Evolutionary conservation across 2,329 filamentous ascomycete species (phyloP).

Genomic region (Botrytis medusae): DNA sequence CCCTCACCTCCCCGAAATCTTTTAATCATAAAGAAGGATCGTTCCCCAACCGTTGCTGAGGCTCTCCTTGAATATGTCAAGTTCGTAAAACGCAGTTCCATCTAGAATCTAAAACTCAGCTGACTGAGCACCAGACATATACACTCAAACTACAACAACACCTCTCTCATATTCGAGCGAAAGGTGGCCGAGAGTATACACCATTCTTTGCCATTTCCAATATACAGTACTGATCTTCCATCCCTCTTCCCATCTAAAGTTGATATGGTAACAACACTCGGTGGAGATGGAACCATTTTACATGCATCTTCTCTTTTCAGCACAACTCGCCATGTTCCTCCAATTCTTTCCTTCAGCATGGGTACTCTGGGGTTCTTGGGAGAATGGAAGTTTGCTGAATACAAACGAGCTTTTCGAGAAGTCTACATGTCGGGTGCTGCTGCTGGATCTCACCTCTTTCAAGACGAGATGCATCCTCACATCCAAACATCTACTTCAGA

Average conservation of each 20-base stretch:
- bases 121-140: conserved; percentile 59
- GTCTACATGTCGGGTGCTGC: conserved; percentile 79
- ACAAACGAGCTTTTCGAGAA: conserved; percentile 88
- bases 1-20: conserved; percentile 67
- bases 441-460: conserved; percentile 38
- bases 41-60: conserved; percentile 45
- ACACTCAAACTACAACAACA: conserved; percentile 72
- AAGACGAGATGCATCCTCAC: conserved; percentile 39
- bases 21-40: conserved; percentile 66
- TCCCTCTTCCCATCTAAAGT: conserved; percentile 70
- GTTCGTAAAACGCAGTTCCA: conserved; percentile 24
- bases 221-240: conserved; percentile 55
- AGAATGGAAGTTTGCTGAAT: conserved; percentile 93
- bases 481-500: conserved; percentile 28
- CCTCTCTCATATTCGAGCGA: conserved; percentile 81
- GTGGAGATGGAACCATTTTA: conserved; percentile 88
- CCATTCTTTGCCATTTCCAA: conserved; percentile 67
- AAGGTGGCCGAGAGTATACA: conserved; percentile 72
- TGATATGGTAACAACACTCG: conserved; percentile 85
- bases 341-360: conserved; percentile 94
- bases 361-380: conserved; percentile 92
- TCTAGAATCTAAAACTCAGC: background rate
- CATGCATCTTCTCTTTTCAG: conserved; percentile 86
- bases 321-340: conserved; percentile 76
- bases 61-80: conserved; percentile 43